A percentile compares a stretch with the other conserved stretches of the same genome.
Evolutionary conservation across 2,329 filamentous ascomycete species (phyloP).

Genomic region (Neocatenulostroma microsporum): DNA sequence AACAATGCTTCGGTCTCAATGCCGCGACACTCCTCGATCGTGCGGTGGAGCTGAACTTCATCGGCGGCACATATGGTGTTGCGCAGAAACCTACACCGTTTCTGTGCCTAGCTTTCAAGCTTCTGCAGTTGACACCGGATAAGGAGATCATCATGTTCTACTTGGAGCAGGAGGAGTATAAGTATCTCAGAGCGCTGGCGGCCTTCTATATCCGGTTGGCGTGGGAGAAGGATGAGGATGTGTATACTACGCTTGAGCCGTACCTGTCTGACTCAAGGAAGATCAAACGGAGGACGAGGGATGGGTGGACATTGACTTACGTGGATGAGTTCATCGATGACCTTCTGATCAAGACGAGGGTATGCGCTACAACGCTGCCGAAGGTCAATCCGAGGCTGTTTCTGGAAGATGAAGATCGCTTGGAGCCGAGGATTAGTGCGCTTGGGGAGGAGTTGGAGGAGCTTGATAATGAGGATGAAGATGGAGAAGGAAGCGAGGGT

Average conservation of each 20-base stretch:
- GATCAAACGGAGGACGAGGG: conserved; percentile 65
- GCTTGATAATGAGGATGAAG: conserved; percentile 54
- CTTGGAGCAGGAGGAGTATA: conserved; percentile 60
- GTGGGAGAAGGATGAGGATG: conserved; percentile 69
- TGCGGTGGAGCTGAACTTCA: conserved; percentile 71
- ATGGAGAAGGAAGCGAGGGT: conserved; percentile 8
- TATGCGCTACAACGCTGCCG: conserved; percentile 87
- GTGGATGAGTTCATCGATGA: conserved; percentile 95
- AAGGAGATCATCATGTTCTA: conserved; percentile 75
- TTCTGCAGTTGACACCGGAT: conserved; percentile 77
- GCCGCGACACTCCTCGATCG: conserved; percentile 73
- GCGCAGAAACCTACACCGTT: conserved; percentile 86
- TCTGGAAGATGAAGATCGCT: conserved; percentile 77
- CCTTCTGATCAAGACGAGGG: conserved; percentile 74
- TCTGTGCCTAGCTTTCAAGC: conserved; percentile 87
- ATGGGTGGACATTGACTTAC: conserved; percentile 66
- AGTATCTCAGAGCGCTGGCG: conserved; percentile 80
- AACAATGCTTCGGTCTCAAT: conserved; percentile 96
- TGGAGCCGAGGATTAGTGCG: conserved; percentile 79
- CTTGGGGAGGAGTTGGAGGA: conserved; percentile 69
- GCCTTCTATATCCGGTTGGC: conserved; percentile 92
- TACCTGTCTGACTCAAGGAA: conserved; percentile 77
- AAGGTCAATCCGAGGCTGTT: conserved; percentile 77
- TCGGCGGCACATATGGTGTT: conserved; percentile 81
- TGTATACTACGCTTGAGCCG: conserved; percentile 74